Conservation (phyloP, 345 rosid species). For the Conringia planisiliqua region DNA sequence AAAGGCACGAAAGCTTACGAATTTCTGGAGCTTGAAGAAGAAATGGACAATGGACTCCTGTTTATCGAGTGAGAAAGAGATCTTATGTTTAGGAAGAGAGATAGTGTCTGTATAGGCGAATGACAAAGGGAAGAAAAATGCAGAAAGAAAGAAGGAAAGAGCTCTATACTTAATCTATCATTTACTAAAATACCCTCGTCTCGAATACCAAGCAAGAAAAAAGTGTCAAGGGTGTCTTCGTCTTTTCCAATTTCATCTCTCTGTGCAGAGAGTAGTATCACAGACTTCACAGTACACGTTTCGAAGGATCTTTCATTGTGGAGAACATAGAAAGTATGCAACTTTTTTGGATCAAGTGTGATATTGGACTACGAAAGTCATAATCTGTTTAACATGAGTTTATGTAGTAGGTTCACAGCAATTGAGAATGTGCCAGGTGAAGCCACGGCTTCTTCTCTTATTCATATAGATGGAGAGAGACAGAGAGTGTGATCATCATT, state of each 20-base stretch:
- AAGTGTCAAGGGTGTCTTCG: not conserved
- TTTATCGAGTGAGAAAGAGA: constrained; percentile 12
- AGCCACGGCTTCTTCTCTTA: constrained; percentile 16
- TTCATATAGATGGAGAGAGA: constrained; percentile 4
- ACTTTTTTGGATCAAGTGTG: not conserved
- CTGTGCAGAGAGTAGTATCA: not conserved
- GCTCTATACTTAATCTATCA: not conserved
- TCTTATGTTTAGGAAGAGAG: not conserved
- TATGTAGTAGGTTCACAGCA: not conserved
- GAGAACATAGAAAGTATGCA: not conserved
- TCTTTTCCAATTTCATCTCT: not conserved
- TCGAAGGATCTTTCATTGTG: not conserved
- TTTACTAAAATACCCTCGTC: constrained; percentile 1
- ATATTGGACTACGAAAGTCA: not conserved
- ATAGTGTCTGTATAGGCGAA: not conserved
- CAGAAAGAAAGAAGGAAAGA: not conserved
- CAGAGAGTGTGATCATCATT: constrained; percentile 3
- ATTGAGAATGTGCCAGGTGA: not conserved
- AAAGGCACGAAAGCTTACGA: constrained; percentile 29
- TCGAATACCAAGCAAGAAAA: not conserved
- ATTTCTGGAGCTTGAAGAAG: not conserved
- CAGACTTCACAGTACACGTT: too few species aligned
- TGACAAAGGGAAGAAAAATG: not conserved
- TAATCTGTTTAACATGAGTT: not conserved
- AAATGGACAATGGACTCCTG: not conserved